These are phyloP conservation scores for Chrysanthemum lavandulifolium DNA, from an alignment of 129 eudicot species.

Conservation along the genomic window DNA sequence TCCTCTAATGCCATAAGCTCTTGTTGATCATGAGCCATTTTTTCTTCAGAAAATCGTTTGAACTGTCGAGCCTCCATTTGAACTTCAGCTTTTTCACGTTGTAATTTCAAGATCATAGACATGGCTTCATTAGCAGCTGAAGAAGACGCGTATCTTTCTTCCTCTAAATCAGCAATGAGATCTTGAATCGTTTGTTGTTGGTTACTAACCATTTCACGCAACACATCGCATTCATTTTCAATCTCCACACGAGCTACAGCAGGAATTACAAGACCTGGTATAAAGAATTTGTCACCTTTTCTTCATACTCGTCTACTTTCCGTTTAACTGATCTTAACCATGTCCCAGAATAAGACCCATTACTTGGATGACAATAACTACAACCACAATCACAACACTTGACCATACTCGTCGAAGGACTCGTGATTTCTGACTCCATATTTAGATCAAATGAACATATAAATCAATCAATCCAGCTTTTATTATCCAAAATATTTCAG, in stretches of 20 bases:
- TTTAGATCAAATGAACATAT: constrained; percentile 11
- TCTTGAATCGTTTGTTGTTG: constrained; percentile 77
- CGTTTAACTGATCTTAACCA: constrained; percentile 72
- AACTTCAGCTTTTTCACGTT: constrained; percentile 86
- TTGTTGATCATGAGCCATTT: constrained; percentile 84
- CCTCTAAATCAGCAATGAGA: constrained; percentile 65
- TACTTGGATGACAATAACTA: constrained; percentile 40
- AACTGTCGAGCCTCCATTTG: constrained; percentile 89
- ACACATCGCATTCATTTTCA: constrained; percentile 61
- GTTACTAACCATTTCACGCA: constrained; percentile 73
- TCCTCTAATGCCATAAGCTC: constrained; percentile 71
- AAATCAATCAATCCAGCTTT: constrained; percentile 4
- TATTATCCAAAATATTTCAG: constrained; percentile 18
- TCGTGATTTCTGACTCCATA: constrained; percentile 54
- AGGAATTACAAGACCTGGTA: constrained; percentile 58
- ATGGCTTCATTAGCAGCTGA: constrained; percentile 93
- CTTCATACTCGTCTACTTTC: constrained; percentile 60
- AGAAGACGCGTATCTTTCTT: constrained; percentile 83
- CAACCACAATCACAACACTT: constrained; percentile 68
- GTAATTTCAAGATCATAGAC: constrained; percentile 95
- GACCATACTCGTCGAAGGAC: constrained; percentile 43
- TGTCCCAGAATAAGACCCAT: constrained; percentile 49
- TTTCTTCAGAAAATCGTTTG: constrained; percentile 81
- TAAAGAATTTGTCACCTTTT: constrained; percentile 32
- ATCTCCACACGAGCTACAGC: constrained; percentile 78